A percentile compares a stretch with the other conserved stretches of the same genome.
Evolutionary conservation across 23 red algal genomes (phyloP).

Genomic region (Gracilaria domingensis): DNA sequence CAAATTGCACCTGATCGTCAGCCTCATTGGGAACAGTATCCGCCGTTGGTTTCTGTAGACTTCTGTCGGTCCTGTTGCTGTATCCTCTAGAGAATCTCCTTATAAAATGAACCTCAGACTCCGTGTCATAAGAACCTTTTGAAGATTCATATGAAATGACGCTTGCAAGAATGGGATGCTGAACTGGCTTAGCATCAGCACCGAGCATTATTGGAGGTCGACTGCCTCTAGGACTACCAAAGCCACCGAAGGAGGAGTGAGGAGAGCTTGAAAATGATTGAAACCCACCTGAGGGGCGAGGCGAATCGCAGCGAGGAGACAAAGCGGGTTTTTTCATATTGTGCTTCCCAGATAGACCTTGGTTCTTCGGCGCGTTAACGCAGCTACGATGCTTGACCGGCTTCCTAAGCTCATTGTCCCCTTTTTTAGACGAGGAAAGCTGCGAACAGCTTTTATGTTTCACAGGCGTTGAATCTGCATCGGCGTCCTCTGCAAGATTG

Average conservation of each 20-base stretch:
- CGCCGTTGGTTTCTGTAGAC: not conserved
- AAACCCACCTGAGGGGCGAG: not conserved
- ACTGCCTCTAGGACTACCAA: not conserved
- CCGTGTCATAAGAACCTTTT: not conserved
- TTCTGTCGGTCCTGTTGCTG: not conserved
- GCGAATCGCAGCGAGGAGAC: not conserved
- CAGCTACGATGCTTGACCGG: not conserved
- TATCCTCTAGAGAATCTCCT: not conserved
- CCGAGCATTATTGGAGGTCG: not conserved
- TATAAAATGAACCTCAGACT: slow-evolving; percentile 16
- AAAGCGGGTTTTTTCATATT: not conserved
- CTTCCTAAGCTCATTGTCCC: not conserved
- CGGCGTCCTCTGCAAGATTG: not conserved
- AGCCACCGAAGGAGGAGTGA: not conserved
- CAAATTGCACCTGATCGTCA: not conserved
- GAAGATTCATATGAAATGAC: slow-evolving; percentile 14
- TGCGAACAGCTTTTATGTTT: slow-evolving; percentile 11
- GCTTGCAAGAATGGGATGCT: not conserved
- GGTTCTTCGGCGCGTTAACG: not conserved
- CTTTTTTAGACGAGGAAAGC: not conserved
- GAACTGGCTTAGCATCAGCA: not conserved
- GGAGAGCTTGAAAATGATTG: not conserved
- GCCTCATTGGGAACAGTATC: not conserved
- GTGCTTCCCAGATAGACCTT: not conserved
- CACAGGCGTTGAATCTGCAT: not conserved